Evolutionary conservation across 495 filamentous ascomycete genomes (phyloP), one percentile per base, ranked within the genome.

Genomic region (Penicillium macrosclerotiorum): DNA sequence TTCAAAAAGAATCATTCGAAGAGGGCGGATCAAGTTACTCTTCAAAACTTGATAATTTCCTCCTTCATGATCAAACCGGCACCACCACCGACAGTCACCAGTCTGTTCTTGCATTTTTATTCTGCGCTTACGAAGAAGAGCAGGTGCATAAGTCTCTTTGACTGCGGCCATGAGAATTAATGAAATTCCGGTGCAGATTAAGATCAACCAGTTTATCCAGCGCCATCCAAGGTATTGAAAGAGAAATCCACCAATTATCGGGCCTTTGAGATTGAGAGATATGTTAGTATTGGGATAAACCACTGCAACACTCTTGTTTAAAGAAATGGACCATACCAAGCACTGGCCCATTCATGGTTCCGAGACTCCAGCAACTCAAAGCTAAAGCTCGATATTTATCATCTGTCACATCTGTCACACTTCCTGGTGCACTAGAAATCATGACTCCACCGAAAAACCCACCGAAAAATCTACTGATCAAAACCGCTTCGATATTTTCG

Each of bases 141-240:
- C 67, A 0, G 88, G 88, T 0, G 82, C 72, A 51, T 90, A 91
- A 4, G 87, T 47, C 55, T 91, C 88, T 34, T 74, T 74, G 32
- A 84, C 65, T 3, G 26, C 74, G 57, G 37, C 79, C 68, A 48
- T 40, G 14, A 78, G 55, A 18, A 74, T 13, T 19, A 78, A 71
- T 1, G 79, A 78, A 0, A 78, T 70, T 2, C 80, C 84, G 0
- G 76, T 71, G 2, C 85, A 64, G 23, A 92, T 90, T 40, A 94
- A 62, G 6, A 85, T 79, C 13, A 95, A 65, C 88, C 90, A 95
- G 60, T 86, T 87, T n/a, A 81, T 84, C 88, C 88, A 94, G 22
- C 87, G 66, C 90, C 90, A 95, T 7, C 89, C 88, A 18, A 90
- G 73, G 57, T 86, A 84, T 45, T 74, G 63, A 16, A 62, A 68